Percentiles rank a stretch among this genome's conserved stretches.
These are phyloP conservation scores for Fusarium armeniacum DNA, from an alignment of 2,329 filamentous ascomycete species.

Conservation along the genomic window DNA sequence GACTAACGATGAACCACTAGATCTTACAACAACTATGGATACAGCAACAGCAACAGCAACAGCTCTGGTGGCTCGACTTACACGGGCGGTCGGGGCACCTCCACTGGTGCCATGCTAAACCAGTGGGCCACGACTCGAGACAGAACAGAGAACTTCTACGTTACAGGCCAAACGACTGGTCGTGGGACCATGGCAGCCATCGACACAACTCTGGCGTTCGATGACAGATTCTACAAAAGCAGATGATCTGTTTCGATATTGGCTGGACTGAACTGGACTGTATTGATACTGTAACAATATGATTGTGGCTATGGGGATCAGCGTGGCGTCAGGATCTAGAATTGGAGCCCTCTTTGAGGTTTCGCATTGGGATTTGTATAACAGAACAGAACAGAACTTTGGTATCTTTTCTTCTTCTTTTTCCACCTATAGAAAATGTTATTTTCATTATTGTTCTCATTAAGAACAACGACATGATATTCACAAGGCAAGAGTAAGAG, in stretches of 20 bases:
- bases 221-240: conserved; percentile 5
- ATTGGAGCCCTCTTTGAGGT: conserved; percentile 6
- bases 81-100: conserved; percentile 32
- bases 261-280: background rate
- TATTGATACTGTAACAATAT: background rate
- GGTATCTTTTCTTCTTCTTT: background rate
- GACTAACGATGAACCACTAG: conserved; percentile 21
- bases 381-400: conserved; percentile 3
- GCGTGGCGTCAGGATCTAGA: conserved; percentile 35
- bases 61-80: conserved; percentile 30
- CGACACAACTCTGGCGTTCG: conserved; percentile 30
- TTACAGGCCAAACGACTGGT: conserved; percentile 30
- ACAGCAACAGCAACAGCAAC: background rate
- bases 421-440: background rate
- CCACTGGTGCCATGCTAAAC: conserved; percentile 16
- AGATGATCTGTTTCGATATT: conserved; percentile 1
- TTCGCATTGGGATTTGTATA: conserved; percentile 25
- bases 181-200: conserved; percentile 25
- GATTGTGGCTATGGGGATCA: conserved; percentile 30
- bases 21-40: conserved; percentile 8
- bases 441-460: background rate
- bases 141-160: conserved; percentile 30
- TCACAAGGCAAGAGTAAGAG: too few relatives aligned
- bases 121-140: conserved; percentile 31
- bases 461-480: too few relatives aligned